Evolutionary conservation across 2,329 filamentous ascomycete genomes (phyloP).

Genomic region (Trichoderma gracile): DNA sequence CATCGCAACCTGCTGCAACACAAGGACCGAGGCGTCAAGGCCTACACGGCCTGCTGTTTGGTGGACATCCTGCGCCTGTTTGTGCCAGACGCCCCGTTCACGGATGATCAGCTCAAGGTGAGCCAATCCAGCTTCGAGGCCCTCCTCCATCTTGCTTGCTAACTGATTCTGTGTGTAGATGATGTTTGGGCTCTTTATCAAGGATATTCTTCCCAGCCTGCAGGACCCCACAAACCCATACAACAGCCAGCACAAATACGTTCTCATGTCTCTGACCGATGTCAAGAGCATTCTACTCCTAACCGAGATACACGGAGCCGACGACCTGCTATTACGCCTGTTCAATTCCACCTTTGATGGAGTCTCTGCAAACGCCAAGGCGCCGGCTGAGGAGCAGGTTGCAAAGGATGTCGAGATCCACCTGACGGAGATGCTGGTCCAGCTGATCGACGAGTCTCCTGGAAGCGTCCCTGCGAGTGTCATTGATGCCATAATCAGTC

Average conservation of each 20-base stretch:
- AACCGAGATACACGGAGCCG: slow-evolving; percentile 80
- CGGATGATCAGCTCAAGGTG: slow-evolving; percentile 85
- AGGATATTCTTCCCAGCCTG: slow-evolving; percentile 78
- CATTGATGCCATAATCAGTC: slow-evolving; percentile 89
- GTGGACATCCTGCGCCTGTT: slow-evolving; percentile 92
- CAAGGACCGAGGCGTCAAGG: slow-evolving; percentile 90
- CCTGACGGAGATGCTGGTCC: slow-evolving; percentile 82
- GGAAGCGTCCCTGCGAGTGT: slow-evolving; percentile 73
- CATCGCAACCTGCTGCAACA: slow-evolving; percentile 80
- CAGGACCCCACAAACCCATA: slow-evolving; percentile 86
- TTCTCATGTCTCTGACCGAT: slow-evolving; percentile 83
- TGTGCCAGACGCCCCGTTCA: slow-evolving; percentile 93
- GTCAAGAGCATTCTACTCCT: slow-evolving; percentile 94
- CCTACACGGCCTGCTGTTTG: slow-evolving; percentile 83
- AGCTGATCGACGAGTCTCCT: slow-evolving; percentile 81
- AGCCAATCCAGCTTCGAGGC: slow-evolving; percentile 30
- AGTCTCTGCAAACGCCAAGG: slow-evolving; percentile 74
- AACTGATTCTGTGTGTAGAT: slow-evolving; percentile 56
- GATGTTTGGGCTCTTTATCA: slow-evolving; percentile 88
- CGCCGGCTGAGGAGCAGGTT: slow-evolving; percentile 74
- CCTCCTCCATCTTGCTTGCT: slow-evolving; percentile 18
- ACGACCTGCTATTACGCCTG: slow-evolving; percentile 74
- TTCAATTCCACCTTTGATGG: slow-evolving; percentile 93
- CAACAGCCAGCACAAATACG: slow-evolving; percentile 89
- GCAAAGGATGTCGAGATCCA: slow-evolving; percentile 93